Evolutionary conservation across 2,329 filamentous ascomycete genomes (phyloP), one percentile per base, ranked within the genome.

Genomic region (Hypoxylon sp.): DNA sequence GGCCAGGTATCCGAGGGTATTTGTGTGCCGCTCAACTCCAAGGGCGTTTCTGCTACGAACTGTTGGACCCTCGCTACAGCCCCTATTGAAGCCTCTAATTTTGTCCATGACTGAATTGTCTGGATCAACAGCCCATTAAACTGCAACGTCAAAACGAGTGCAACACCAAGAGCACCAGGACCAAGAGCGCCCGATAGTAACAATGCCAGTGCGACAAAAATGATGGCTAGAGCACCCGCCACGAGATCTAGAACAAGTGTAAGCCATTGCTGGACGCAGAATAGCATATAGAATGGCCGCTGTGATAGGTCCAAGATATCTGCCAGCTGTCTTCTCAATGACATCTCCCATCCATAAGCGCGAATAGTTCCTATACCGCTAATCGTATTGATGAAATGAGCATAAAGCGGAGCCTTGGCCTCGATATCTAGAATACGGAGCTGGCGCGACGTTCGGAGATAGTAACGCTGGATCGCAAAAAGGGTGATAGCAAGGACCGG

Each of bases 1-100:
- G 76, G 77, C 76, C 76, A 78, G 14, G 61, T 54, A 7, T 23
- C 3, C 11, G 64, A 45, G 37, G 63, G 51, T 27, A 51, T 27
- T 27, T 37, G 32, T 7, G 27, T 34, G 30, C 65, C 63, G 9
- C 50, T 55, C 9, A 53, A 5, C 16, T 71, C 69, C 4, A 32
- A 21, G 2, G 32, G 32, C 2, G 58, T 56, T 6, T 58, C 46
- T 12, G 25, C 37, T 21, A 48, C 54, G 21, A 57, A 48, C 1
- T 57, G n/a, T 21, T 29, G 21, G 9, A 47, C 41, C 5, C 47
- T 41, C 21, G 30, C 6, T 64, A 75, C 68, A 12, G 74, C 70
- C 2, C 71, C 73, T 5, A 75, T 47, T 2, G 68, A 70, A 5
- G 68, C 71, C 50, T 75, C 72, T 16, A 74, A 41, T 34, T 59